Evolutionary conservation across 768 basidiomycete species (phyloP), one percentile per base, ranked within the genome.

Genomic region (Lyophyllum atratum): DNA sequence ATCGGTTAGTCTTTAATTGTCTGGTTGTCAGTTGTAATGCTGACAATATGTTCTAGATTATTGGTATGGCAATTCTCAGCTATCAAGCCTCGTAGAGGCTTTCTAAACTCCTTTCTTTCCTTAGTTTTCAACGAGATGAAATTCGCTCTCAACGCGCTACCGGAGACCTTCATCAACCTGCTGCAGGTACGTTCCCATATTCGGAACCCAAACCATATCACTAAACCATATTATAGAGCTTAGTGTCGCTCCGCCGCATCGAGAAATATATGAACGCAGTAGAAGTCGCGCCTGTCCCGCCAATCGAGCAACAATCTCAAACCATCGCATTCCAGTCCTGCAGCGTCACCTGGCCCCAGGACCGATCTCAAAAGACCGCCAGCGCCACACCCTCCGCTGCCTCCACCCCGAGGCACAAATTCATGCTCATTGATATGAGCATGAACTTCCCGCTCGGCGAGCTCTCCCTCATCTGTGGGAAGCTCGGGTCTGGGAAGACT

Each of bases 261-360:
- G 93, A 95, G 68, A 94, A 92, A 64, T 97, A 95, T 70, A 81
- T 97, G 24, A 74, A 83, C 47, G 80, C 83, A 9, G 81, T 83
- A 1, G 95, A 98, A 71, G 85, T 97, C 15, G 68, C 79, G 1
- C 70, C 78, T 1, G 85, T 91, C 11, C 80, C 78, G 4, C 85
- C 86, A 2, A 70, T 90, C 8, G 70, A 77, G 21, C 69, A 80
- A 26, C 83, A 87, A 60, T 77, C 80, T n/a, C 76, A 80, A 49
- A 80, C 75, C 3, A 86, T 95, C 52, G 80, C 86, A 0, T 82
- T 95, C 62, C 89, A 89, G 67, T 90, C 89, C 10, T 93, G 92
- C 37, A 96, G 92, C 1, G 79, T 93, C 47, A 92, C 93, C 1
- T 98, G 95, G 95, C 91, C 95, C 0, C 86, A 88, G 63, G 92